Percentiles rank a stretch among this genome's conserved stretches.
phyloP scores from a whole-genome alignment of 192 early-diverging fungal genomes.

The Backusella parvicylindrica region DNA sequence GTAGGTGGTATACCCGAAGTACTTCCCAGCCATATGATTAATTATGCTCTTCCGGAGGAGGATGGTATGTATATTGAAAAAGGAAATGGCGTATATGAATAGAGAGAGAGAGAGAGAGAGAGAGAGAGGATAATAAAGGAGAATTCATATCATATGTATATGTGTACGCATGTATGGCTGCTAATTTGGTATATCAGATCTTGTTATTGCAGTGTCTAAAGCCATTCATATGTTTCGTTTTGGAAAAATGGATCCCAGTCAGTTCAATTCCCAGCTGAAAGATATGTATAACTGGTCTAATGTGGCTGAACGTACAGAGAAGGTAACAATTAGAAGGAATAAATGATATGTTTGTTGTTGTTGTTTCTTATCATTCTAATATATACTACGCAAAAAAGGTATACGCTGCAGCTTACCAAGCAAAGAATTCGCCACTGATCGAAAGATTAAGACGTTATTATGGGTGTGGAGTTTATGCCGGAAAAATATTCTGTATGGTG shows the following conservation, averaged over 20 bases:
- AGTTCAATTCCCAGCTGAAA: slow-evolving; percentile 79
- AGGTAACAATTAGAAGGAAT: slow-evolving; percentile 28
- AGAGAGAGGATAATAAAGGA: not conserved
- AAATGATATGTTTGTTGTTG: not conserved
- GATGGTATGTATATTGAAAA: slow-evolving; percentile 53
- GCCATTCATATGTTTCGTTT: slow-evolving; percentile 70
- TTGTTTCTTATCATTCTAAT: not conserved
- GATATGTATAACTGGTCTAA: slow-evolving; percentile 97
- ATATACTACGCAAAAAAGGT: slow-evolving; percentile 40
- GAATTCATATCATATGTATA: slow-evolving; percentile 7
- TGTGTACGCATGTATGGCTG: not conserved
- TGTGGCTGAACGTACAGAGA: slow-evolving; percentile 90
- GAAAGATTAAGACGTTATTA: slow-evolving; percentile 60
- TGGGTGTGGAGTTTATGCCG: slow-evolving; percentile 86
- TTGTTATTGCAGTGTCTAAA: slow-evolving; percentile 64
- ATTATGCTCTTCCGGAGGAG: slow-evolving; percentile 84
- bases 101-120: too few relatives aligned
- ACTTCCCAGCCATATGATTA: slow-evolving; percentile 87
- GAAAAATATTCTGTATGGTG: slow-evolving; percentile 88
- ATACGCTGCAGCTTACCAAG: slow-evolving; percentile 69
- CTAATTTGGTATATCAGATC: slow-evolving; percentile 37
- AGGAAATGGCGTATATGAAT: not conserved
- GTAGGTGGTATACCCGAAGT: slow-evolving; percentile 98
- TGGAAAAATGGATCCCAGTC: slow-evolving; percentile 59
- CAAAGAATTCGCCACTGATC: slow-evolving; percentile 62